Base-by-base conservation (phyloP, 164 flowering plant genomes). In the Stephania japonica region DNA sequence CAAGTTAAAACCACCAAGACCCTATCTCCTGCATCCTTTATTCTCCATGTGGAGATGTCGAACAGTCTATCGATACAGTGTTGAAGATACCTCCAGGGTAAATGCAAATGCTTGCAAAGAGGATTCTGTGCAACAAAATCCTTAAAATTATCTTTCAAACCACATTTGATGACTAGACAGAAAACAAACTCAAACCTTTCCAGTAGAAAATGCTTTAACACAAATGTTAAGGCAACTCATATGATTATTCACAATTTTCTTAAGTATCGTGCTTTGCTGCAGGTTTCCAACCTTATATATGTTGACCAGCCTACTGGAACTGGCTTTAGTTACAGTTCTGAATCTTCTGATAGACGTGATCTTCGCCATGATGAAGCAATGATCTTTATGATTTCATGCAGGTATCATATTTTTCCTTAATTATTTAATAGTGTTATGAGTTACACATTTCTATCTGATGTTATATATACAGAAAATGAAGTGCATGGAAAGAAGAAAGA, bases 301-400 rank as follows among this genome's bases (percentile, higher is more conserved):
- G 95, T 92, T 32, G 97, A 92, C 78, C 97, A 92, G 79, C 97
- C 97, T 6, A 83, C 81, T 23, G 93, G 97, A 75, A 92, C 95
- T 65, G 97, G 97, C 41, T 92, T 92, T 77, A 92, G 97, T 65
- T 90, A 89, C 71, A 86, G 86, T 27, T 72, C 86, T 16, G 88
- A 88, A n/a, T n/a, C n/a, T n/a, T n/a, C n/a, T 16, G 88, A 88
- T 73, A 77, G 75, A 2, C 62, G 73, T 61, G 97, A 89, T 74
- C 72, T 86, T 70, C 92, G 92, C 32, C 90, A 88, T 50, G 75
- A 84, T 68, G 95, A 90, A 73, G 97, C 80, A 80, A 89, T 73
- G 97, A 90, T 78, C 79, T 92, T 25, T 92, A 88, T 74, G 90
- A 87, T 80, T 92, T 92, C 83, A 70, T 92, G 82, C 97, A 90